These are phyloP conservation scores for Candida montana DNA, from an alignment of 805 yeast genomes.

Conservation along the genomic window DNA sequence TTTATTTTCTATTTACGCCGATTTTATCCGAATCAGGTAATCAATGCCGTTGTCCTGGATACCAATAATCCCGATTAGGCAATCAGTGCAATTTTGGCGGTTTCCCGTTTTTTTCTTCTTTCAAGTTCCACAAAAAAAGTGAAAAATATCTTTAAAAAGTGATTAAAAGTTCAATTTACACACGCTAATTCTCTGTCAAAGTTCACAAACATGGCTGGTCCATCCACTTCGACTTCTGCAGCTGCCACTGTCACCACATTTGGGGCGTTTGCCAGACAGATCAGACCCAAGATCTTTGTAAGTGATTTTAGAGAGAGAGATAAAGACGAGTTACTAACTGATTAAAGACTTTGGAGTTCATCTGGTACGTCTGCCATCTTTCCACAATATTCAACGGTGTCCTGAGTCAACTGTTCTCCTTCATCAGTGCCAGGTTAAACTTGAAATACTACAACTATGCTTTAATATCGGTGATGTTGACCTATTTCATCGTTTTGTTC, in stretches of 20 bases:
- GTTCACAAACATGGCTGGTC: slow-evolving; percentile 5
- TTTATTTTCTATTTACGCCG: background rate
- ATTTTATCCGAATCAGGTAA: background rate
- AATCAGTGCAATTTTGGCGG: no score
- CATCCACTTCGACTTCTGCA: slow-evolving; percentile 5
- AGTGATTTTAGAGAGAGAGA: background rate
- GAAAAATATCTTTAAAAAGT: background rate
- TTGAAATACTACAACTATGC: slow-evolving; percentile 36
- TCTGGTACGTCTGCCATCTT: slow-evolving; percentile 65
- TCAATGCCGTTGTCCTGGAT: background rate
- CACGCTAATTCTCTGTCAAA: background rate
- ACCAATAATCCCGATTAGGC: background rate
- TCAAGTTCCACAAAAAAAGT: background rate
- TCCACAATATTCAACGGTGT: slow-evolving; percentile 40
- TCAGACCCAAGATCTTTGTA: slow-evolving; percentile 9
- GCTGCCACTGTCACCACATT: slow-evolving; percentile 3
- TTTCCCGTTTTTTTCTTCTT: background rate
- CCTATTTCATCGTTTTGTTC: slow-evolving; percentile 58
- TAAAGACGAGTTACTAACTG: background rate
- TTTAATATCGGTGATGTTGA: slow-evolving; percentile 47
- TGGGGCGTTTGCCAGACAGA: slow-evolving; percentile 4
- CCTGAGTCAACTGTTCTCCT: slow-evolving; percentile 35
- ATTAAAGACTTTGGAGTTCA: slow-evolving; percentile 30
- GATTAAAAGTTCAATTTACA: no score
- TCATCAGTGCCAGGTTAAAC: slow-evolving; percentile 32